These are phyloP conservation scores for Mycena haematopus DNA, from an alignment of 768 basidiomycete species.

Conservation along the genomic window DNA sequence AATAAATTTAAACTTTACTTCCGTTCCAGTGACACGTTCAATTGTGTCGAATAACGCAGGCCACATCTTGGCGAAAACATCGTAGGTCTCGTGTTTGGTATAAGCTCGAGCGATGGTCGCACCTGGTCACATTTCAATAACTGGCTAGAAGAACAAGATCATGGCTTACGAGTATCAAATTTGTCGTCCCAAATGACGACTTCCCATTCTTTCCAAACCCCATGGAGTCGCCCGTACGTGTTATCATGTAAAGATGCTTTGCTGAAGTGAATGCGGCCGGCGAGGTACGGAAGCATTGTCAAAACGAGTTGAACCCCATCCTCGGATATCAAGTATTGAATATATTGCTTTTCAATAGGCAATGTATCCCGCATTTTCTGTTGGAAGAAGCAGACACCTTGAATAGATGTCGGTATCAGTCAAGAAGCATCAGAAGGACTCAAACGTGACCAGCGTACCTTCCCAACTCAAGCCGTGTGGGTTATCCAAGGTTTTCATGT, in stretches of 20 bases:
- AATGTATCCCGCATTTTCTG: conserved; percentile 6
- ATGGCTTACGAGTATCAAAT: conserved; percentile 25
- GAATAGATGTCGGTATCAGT: neutral
- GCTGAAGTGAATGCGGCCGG: conserved; percentile 17
- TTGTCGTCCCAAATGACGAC: conserved; percentile 31
- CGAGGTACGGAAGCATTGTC: conserved; percentile 27
- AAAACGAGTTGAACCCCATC: conserved; percentile 17
- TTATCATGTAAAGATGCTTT: conserved; percentile 28
- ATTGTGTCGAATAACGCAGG: conserved; percentile 27
- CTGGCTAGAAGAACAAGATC: neutral
- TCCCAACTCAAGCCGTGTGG: conserved; percentile 17
- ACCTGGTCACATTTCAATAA: conserved; percentile 7
- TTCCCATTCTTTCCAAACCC: conserved; percentile 34
- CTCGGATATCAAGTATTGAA: conserved; percentile 18
- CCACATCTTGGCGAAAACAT: conserved; percentile 30
- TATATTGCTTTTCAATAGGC: conserved; percentile 21
- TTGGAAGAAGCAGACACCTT: conserved; percentile 15
- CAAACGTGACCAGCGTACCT: conserved; percentile 15
- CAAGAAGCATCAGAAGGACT: neutral
- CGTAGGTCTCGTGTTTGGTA: conserved; percentile 24
- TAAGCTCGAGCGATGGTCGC: conserved; percentile 29
- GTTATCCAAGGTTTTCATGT: conserved; percentile 4
- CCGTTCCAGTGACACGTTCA: conserved; percentile 24
- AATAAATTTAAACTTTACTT: conserved; percentile 31
- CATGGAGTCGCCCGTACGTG: conserved; percentile 27